These are phyloP conservation scores for Hypholoma sublateritium DNA, from an alignment of 768 basidiomycete genomes.

Conservation along the genomic window DNA sequence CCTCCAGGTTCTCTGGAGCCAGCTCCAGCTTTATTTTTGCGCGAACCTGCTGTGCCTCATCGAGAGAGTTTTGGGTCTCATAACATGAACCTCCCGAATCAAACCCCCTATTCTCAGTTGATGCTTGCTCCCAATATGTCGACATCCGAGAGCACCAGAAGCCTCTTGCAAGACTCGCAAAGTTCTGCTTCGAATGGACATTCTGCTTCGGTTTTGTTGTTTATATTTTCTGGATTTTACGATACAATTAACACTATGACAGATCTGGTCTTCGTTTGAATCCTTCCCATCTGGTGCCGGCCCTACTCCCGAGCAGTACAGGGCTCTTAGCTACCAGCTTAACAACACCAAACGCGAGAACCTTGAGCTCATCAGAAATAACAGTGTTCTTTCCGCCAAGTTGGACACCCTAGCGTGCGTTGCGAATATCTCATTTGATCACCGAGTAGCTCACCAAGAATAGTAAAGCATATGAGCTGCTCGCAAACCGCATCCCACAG, in stretches of 20 bases:
- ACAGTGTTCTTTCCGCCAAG: neutral
- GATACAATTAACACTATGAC: neutral
- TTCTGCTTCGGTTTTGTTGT: neutral
- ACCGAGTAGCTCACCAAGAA: neutral
- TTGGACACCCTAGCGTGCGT: neutral
- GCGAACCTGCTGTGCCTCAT: no score
- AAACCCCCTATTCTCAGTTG: no score
- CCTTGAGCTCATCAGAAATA: neutral
- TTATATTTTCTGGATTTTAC: neutral
- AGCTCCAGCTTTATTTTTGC: no score
- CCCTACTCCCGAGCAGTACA: neutral
- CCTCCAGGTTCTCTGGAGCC: no score
- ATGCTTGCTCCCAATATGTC: no score
- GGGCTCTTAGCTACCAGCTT: neutral
- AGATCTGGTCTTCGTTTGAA: neutral
- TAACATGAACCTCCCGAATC: no score
- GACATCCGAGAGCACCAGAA: no score
- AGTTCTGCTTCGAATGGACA: neutral
- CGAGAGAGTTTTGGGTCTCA: no score
- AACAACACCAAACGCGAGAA: neutral
- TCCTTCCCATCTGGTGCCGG: neutral
- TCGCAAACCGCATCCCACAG: no score
- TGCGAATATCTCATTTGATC: neutral
- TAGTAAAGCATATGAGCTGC: neutral
- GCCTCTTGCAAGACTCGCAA: no score